phyloP scores from a whole-genome alignment of 2,329 filamentous ascomycete species.

The Fusarium marasasianum region DNA sequence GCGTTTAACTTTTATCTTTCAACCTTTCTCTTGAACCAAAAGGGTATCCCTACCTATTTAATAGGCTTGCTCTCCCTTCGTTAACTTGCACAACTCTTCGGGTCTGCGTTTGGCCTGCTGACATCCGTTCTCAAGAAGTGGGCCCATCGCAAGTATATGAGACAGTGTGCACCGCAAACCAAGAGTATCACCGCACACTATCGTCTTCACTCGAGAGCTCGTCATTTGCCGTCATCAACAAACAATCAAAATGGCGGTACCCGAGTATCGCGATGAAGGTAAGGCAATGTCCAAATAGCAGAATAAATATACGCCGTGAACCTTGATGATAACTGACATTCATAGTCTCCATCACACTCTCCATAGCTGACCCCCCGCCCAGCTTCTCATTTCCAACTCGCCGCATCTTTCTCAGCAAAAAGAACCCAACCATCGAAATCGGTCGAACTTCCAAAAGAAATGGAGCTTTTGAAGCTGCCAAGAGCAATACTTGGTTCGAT shows the following conservation, averaged over 20 bases:
- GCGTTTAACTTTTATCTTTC: constrained; percentile 16
- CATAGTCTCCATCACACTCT: constrained; percentile 47
- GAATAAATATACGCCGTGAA: neutral
- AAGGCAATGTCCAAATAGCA: neutral
- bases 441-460: constrained; percentile 58
- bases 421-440: constrained; percentile 46
- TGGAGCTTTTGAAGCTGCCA: constrained; percentile 45
- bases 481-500: constrained; percentile 73
- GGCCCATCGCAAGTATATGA: neutral
- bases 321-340: constrained; percentile 18
- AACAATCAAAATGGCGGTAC: constrained; percentile 31
- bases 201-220: neutral
- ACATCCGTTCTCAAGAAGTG: constrained; percentile 14
- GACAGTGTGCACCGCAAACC: neutral
- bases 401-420: constrained; percentile 46
- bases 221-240: neutral
- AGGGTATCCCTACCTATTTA: neutral
- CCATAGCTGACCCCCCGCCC: constrained; percentile 32
- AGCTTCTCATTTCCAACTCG: constrained; percentile 41
- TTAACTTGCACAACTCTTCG: neutral
- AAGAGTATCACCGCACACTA: constrained; percentile 3
- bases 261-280: constrained; percentile 43
- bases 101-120: constrained; percentile 20
- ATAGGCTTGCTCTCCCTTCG: neutral
- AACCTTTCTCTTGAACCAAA: neutral